Evolutionary conservation across 345 rosid genomes (phyloP), one percentile per base, ranked within the genome.

Genomic region (Melaleuca alternifolia): DNA sequence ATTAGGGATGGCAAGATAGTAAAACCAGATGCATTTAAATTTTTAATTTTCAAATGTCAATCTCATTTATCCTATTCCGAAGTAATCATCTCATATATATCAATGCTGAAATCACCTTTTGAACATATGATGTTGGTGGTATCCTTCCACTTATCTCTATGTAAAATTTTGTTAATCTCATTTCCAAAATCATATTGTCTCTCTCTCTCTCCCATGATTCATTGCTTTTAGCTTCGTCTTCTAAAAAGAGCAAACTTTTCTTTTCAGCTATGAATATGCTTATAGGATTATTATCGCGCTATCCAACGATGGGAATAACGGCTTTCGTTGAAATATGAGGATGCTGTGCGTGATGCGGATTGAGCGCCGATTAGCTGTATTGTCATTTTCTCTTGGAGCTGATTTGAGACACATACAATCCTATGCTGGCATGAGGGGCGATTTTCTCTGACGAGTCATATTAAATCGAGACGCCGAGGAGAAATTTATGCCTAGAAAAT

Each of bases 221-320:
- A 15, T 30, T 2, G 37, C 1, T 3, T 52, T 52, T 30, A 7
- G 11, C 44, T 30, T 30, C 11, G 15, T 7, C 20, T 21, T 54
- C 10, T 24, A 21, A 54, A 54, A 21, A 54, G 56, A 54, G 26
- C 26, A 54, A 54, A 2, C 0, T 54, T 53, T 51, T 12, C 12
- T 50, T 11, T 50, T 51, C 3, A 11, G 5, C 15, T 12, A 51
- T 11, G 52, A 11, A 51, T 14, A 11, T 51, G 13, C 14, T 3
- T 11, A 3, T 13, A 18, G 37, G 37, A 61, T n/a, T n/a, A 59
- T 6, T 0, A 59, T 59, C 26, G 15, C 1, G 0, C 1, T 5
- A 6, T 0, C 30, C 24, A 11, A 0, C 5, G 6, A 57, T 30
- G 6, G 0, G 2, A 26, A 26, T 11, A 26, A 26, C 11, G 5